Evolutionary conservation across 2,329 filamentous ascomycete species (phyloP).

Genomic region (Exophiala spinifera): DNA sequence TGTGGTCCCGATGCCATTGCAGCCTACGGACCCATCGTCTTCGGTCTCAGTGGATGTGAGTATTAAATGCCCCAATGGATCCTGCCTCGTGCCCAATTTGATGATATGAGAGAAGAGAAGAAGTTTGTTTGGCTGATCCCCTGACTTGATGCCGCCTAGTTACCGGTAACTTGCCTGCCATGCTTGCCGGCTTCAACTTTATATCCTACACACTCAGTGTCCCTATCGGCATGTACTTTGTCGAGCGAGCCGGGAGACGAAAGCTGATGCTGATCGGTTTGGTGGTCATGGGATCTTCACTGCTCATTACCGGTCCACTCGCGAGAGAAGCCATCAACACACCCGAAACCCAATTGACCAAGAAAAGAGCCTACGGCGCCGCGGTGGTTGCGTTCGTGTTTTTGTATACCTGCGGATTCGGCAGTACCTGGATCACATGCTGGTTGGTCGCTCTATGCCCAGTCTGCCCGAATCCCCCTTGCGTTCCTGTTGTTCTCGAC

Average conservation of each 20-base stretch:
- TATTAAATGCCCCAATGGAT: neutral
- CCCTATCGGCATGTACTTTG: conserved; percentile 38
- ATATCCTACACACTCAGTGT: conserved; percentile 29
- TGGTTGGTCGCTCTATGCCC: conserved; percentile 21
- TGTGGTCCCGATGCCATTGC: conserved; percentile 30
- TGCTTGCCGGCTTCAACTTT: conserved; percentile 30
- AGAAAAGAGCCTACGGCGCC: conserved; percentile 25
- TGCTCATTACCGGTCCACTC: conserved; percentile 39
- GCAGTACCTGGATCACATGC: conserved; percentile 31
- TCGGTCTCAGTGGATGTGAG: conserved; percentile 9
- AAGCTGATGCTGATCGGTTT: conserved; percentile 43
- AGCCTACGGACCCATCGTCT: conserved; percentile 29
- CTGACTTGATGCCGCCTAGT: neutral
- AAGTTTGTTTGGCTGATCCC: neutral
- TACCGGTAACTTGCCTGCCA: conserved; percentile 12
- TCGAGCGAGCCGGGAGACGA: conserved; percentile 39
- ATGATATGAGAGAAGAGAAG: too few species aligned
- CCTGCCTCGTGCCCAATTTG: too few species aligned
- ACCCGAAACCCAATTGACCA: conserved; percentile 12
- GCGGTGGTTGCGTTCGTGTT: conserved; percentile 29
- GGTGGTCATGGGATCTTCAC: conserved; percentile 38
- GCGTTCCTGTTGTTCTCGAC: neutral
- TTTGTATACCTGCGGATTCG: conserved; percentile 31
- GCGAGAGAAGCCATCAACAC: conserved; percentile 17
- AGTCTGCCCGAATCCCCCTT: conserved; percentile 2